Base-by-base conservation (phyloP, 2,329 filamentous ascomycete species). In the Nothomitra cinnamomea region DNA sequence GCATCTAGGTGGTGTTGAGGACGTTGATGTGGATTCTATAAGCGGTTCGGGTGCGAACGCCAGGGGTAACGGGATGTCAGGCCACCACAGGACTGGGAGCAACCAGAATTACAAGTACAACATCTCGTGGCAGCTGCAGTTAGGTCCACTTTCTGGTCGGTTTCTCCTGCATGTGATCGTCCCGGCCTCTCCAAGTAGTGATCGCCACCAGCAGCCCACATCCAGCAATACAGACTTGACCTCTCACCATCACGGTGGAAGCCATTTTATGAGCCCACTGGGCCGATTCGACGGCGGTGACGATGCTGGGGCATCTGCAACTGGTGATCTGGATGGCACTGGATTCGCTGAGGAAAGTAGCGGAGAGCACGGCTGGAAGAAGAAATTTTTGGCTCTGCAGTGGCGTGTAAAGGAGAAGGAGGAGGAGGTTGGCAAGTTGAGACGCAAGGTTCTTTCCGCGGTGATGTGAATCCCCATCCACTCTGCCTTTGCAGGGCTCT, bases 321-420 rank as follows among this genome's bases (percentile, higher is more conserved):
- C 40, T 8, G 28, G 28, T 13, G 36, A 50, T 21, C 12, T 47
- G 5, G 52, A 35, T 25, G 28, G 22, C 15, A 10, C 3, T 2
- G 50, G 28, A 19, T 42, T 38, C 41, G 28, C 19, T 1, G 42
- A 51, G 17, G 32, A 38, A 17, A 40, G 22, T 19, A 51, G 28
- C 15, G 53, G 35, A 53, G 53, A 36, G 12, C 15, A 8, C 2
- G 22, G 42, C 19, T 50, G 53, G 43, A 54, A 50, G n/a, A 42
- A 54, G 21, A 51, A 54, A 22, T 50, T 49, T 19, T 8, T 54
- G 15, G 45, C 13, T 12, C n/a, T 51, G 42, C 43, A 54, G 45
- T 19, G 17, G 25, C 17, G 21, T 12, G 24, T 36, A 13, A 40
- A 40, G 2, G 42, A 54, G 43, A 49, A 53, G 40, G 50, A 52